phyloP scores from a whole-genome alignment of 2,329 filamentous ascomycete genomes.

The Fusarium begoniae region DNA sequence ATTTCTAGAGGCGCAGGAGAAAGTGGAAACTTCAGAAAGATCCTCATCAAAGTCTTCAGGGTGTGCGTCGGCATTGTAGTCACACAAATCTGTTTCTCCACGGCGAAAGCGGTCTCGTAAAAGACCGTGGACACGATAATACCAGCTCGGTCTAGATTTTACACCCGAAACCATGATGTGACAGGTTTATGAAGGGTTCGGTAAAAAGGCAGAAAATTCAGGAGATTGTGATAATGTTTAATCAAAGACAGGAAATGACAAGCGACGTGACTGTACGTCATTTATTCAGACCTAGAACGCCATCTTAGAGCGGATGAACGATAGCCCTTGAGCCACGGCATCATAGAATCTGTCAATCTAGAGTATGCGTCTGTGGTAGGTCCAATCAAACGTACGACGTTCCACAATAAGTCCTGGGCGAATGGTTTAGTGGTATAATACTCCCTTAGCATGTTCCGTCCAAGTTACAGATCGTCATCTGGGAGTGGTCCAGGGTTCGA shows the following conservation, averaged over 20 bases:
- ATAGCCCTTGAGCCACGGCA: neutral
- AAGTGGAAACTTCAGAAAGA: neutral
- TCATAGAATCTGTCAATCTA: no score
- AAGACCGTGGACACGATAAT: neutral
- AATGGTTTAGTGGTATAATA: slow-evolving; percentile 7
- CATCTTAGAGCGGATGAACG: neutral
- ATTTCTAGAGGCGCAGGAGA: neutral
- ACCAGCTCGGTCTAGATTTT: neutral
- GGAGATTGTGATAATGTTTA: neutral
- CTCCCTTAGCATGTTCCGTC: neutral
- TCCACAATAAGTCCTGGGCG: neutral
- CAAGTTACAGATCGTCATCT: neutral
- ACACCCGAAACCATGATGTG: neutral
- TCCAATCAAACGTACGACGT: fast-evolving
- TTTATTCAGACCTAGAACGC: neutral
- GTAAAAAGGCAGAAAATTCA: neutral
- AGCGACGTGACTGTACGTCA: neutral
- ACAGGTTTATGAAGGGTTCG: fast-evolving
- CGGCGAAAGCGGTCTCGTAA: neutral
- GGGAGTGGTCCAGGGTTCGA: slow-evolving; percentile 1
- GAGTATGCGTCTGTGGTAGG: neutral
- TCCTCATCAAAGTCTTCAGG: neutral
- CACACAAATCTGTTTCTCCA: neutral
- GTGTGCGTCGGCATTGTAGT: neutral
- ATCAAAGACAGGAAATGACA: neutral